A percentile compares a stretch with the other conserved stretches of the same genome.
Conservation (phyloP, 148 eudicot genomes). For the Arctostaphylos glauca region DNA sequence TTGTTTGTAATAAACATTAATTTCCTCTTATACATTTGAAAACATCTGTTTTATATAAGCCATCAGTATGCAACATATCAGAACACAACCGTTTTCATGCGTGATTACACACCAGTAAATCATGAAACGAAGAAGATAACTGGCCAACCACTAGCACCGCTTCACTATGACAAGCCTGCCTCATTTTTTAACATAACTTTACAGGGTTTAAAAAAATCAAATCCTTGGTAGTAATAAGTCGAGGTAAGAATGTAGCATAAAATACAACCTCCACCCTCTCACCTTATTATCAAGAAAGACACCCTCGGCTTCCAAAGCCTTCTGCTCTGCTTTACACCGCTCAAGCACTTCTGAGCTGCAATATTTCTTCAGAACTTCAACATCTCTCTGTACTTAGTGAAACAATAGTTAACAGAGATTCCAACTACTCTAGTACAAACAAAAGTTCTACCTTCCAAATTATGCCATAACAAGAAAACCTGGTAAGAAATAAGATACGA, state of each 20-base stretch:
- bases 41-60: background rate
- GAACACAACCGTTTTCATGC: background rate
- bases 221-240: background rate
- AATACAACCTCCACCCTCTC: slow-evolving; percentile 10
- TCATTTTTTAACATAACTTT: background rate
- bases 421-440: background rate
- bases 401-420: background rate
- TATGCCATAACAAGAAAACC: background rate
- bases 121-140: background rate
- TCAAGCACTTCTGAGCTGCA: slow-evolving; percentile 77
- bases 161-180: background rate
- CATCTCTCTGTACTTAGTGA: slow-evolving; percentile 55
- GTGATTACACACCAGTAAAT: background rate
- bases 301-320: slow-evolving; percentile 61
- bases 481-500: background rate
- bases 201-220: background rate
- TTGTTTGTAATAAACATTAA: background rate
- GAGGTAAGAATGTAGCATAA: slow-evolving; percentile 17
- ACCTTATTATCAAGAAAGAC: slow-evolving; percentile 87
- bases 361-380: slow-evolving; percentile 56
- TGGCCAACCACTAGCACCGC: background rate
- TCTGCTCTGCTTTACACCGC: slow-evolving; percentile 84
- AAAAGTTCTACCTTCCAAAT: background rate
- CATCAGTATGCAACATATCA: background rate
- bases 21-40: background rate